Conservation (phyloP, 768 basidiomycete species). For the Asterophora parasitica region DNA sequence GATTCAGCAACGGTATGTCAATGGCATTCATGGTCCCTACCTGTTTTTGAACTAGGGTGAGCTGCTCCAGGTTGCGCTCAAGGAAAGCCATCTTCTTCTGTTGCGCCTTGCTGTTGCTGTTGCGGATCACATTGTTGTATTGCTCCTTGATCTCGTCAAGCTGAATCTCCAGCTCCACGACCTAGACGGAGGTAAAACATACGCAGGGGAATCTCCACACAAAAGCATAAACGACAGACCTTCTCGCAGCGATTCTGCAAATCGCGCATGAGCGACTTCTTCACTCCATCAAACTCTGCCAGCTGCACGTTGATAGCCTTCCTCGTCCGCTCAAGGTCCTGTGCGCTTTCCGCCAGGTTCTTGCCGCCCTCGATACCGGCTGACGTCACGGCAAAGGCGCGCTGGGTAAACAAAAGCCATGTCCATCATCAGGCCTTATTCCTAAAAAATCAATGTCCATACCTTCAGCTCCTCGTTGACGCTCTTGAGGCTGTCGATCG, state of each 20-base stretch:
- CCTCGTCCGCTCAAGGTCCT: constrained; percentile 93
- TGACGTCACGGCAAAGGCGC: constrained; percentile 94
- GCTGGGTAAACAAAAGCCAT: constrained; percentile 41
- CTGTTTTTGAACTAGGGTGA: constrained; percentile 97
- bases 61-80: constrained; percentile 92
- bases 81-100: constrained; percentile 99
- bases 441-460: constrained; percentile 2
- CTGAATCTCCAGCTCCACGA: constrained; percentile 98
- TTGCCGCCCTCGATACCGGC: constrained; percentile 97
- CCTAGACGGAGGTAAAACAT: constrained; percentile 41
- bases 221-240: constrained; percentile 38
- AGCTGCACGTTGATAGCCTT: constrained; percentile 98
- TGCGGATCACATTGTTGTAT: constrained; percentile 97
- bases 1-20: constrained; percentile 5
- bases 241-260: constrained; percentile 99
- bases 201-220: constrained; percentile 15
- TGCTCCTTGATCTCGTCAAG: constrained; percentile 98
- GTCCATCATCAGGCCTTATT: constrained; percentile 10
- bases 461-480: constrained; percentile 99
- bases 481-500: constrained; percentile 89
- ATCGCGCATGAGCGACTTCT: constrained; percentile 98
- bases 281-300: constrained; percentile 97
- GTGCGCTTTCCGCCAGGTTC: constrained; percentile 93
- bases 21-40: constrained; percentile 31
- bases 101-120: constrained; percentile 97